Conservation (phyloP, 495 filamentous ascomycete species). For the Penicillium crystallinum region DNA sequence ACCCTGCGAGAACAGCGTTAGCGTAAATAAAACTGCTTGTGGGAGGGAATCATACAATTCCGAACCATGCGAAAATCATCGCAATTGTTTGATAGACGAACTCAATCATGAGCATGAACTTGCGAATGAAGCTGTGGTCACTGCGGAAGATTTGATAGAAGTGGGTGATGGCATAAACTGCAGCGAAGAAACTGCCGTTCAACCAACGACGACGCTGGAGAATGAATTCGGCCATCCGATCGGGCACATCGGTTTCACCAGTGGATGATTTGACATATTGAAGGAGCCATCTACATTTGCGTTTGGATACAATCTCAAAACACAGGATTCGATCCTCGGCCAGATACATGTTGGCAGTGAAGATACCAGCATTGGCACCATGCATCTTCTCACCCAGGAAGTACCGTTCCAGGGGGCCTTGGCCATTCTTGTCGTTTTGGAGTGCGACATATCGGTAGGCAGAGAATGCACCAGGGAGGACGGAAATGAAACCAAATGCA, state of each 20-base stretch:
- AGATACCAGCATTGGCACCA: constrained; percentile 90
- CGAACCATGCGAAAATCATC: constrained; percentile 99
- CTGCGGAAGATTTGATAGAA: constrained; percentile 93
- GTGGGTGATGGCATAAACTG: constrained; percentile 90
- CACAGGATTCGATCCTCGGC: constrained; percentile 99
- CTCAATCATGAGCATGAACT: constrained; percentile 84
- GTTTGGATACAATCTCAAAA: constrained; percentile 96
- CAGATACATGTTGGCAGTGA: constrained; percentile 99
- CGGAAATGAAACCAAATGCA: constrained; percentile 95
- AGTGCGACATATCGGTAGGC: constrained; percentile 92
- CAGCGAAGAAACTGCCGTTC: constrained; percentile 98
- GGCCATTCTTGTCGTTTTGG: constrained; percentile 91
- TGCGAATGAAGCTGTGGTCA: constrained; percentile 80
- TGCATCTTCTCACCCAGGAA: constrained; percentile 98
- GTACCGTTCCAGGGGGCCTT: constrained; percentile 93
- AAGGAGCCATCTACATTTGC: constrained; percentile 93
- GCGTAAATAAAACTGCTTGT: background rate
- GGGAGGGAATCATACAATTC: constrained; percentile 52
- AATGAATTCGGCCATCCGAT: constrained; percentile 90
- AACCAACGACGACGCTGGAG: constrained; percentile 95
- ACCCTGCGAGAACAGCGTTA: constrained; percentile 43
- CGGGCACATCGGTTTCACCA: constrained; percentile 97
- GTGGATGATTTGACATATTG: constrained; percentile 97
- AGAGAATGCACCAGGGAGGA: constrained; percentile 95
- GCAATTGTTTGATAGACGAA: constrained; percentile 91